Percentiles rank a stretch among this genome's conserved stretches.
Conservation (phyloP, 176 grass and related monocot genomes). For the Metroxylon sagu region DNA sequence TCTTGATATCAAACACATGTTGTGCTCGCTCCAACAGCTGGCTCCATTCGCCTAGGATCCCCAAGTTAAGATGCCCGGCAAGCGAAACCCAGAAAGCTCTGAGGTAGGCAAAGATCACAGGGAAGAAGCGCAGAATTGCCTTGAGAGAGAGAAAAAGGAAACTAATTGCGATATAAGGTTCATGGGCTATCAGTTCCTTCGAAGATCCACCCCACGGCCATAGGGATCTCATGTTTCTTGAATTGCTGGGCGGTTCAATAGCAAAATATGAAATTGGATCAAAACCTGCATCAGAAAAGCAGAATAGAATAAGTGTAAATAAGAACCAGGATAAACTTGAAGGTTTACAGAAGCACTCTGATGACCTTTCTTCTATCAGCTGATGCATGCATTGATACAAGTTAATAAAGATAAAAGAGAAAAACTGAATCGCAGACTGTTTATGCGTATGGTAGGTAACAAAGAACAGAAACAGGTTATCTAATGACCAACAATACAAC, state of each 20-base stretch:
- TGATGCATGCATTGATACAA: too few relatives aligned
- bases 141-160: slow-evolving; percentile 59
- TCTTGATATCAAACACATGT: slow-evolving; percentile 55
- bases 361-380: too few relatives aligned
- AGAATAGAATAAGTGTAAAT: too few relatives aligned
- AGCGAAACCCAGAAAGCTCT: slow-evolving; percentile 52
- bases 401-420: too few relatives aligned
- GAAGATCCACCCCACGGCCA: slow-evolving; percentile 36
- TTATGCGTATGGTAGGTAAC: too few relatives aligned
- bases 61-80: slow-evolving; percentile 40
- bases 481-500: too few relatives aligned
- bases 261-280: slow-evolving; percentile 56
- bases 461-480: too few relatives aligned
- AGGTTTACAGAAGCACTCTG: too few relatives aligned
- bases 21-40: slow-evolving; percentile 58
- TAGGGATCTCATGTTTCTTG: slow-evolving; percentile 9
- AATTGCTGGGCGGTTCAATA: slow-evolving; percentile 18
- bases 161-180: slow-evolving; percentile 66
- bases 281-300: slow-evolving; percentile 42
- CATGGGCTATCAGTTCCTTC: slow-evolving; percentile 44
- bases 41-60: slow-evolving; percentile 45
- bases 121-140: slow-evolving; percentile 43
- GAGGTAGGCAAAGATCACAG: slow-evolving; percentile 36
- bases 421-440: too few relatives aligned
- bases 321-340: too few relatives aligned